Conservation (phyloP, 495 filamentous ascomycete genomes). For the Aspergillus hancockii region DNA sequence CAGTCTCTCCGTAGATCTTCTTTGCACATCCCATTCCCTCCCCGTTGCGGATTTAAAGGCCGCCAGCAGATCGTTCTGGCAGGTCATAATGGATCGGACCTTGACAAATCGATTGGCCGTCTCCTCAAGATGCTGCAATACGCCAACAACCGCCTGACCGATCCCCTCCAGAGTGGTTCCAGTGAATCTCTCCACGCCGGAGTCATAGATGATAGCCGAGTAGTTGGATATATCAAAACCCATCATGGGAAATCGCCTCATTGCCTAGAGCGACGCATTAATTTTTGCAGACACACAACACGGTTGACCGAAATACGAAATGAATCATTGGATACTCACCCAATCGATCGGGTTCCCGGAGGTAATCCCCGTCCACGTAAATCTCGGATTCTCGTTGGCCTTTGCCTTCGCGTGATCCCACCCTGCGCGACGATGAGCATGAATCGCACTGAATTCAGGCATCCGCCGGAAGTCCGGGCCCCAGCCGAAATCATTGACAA, state of each 20-base stretch:
- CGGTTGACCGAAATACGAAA: too few species aligned
- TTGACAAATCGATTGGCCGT: slow-evolving; percentile 33
- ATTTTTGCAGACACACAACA: background rate
- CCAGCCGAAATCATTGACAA: slow-evolving; percentile 29
- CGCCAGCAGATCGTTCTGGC: slow-evolving; percentile 31
- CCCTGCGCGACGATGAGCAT: slow-evolving; percentile 5
- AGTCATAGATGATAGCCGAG: slow-evolving; percentile 22
- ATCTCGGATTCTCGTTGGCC: slow-evolving; percentile 3
- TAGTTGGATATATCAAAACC: slow-evolving; percentile 6
- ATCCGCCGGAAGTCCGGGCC: slow-evolving; percentile 13
- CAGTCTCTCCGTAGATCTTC: slow-evolving; percentile 7
- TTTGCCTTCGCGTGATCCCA: slow-evolving; percentile 10
- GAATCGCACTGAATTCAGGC: slow-evolving; percentile 11
- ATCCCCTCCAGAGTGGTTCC: slow-evolving; percentile 27
- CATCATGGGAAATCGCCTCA: slow-evolving; percentile 12
- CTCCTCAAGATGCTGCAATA: slow-evolving; percentile 29
- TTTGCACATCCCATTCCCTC: slow-evolving; percentile 1
- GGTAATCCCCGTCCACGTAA: slow-evolving; percentile 15
- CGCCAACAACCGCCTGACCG: slow-evolving; percentile 30
- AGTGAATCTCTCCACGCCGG: slow-evolving; percentile 27
- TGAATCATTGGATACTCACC: background rate
- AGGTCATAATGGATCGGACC: slow-evolving; percentile 23
- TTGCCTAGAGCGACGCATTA: slow-evolving; percentile 5
- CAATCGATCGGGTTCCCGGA: slow-evolving; percentile 17
- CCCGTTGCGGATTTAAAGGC: slow-evolving; percentile 6